Evolutionary conservation across 257 asterid species (phyloP), one percentile per base, ranked within the genome.

Genomic region (Craterostigma plantagineum): DNA sequence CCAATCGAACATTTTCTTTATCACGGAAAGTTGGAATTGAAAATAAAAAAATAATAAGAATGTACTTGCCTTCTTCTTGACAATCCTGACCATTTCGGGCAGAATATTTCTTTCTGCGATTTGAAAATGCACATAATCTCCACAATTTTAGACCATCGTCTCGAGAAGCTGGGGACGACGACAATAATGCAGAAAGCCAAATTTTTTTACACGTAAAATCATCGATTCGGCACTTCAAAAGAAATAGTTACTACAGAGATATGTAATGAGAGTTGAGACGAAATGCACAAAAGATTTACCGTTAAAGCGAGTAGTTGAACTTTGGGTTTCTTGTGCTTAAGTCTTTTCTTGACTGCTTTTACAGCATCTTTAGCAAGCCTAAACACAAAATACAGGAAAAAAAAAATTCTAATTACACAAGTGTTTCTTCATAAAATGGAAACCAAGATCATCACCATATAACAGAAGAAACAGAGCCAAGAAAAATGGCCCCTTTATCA

Each of bases 101-200:
- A 77, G 68, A 53, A 90, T 71, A 61, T 62, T 73, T 44, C 84
- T 73, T 49, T 83, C 99, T 16, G 76, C 96, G 55, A 90, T 75
- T 68, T 77, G 99, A 44, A 80, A 77, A 69, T 90, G 99, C 63
- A 79, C 71, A 45, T 51, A 69, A 65, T 84, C 96, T 12, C 92
- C 96, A 59, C 99, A 83, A 75, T 90, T 90, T 81, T 90, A 79
- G 65, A 90, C 90, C 87, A 90, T 77, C 52, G 79, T 79, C 77
- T 90, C 96, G 63, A 83, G 73, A 61, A 90, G 92, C 99, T 83
- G 55, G 17, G 54, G 49, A 36, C 8, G 8, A 36, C 14, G 6
- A 37, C 3, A 37, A 41, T 12, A 41, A 23, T 23, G 30, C 2
- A 23, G 6, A 23, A 2, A 23, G 30, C n/a, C 6, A 23, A 23